A percentile compares a stretch with the other conserved stretches of the same genome.
phyloP scores from a whole-genome alignment of 306 rosid genomes.

The Cucumis cinereus region DNA sequence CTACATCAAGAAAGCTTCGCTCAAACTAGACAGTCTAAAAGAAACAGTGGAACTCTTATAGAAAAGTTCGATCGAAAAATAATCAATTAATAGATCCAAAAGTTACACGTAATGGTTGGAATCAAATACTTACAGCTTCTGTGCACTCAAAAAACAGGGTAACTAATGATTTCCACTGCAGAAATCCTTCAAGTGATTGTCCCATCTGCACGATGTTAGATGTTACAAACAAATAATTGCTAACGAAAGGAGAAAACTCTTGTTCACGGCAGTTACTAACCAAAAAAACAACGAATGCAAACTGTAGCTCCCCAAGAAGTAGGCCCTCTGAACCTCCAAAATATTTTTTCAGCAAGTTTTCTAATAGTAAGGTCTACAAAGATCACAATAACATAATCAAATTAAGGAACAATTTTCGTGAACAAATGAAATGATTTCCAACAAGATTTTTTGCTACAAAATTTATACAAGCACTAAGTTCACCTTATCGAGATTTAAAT shows the following conservation, averaged over 20 bases:
- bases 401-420: background rate
- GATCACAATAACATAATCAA: conserved; percentile 15
- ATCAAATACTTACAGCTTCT: conserved; percentile 59
- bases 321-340: conserved; percentile 74
- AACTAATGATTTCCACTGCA: conserved; percentile 79
- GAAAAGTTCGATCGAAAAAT: background rate
- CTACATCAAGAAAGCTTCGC: background rate
- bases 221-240: conserved; percentile 13
- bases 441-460: background rate
- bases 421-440: background rate
- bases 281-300: conserved; percentile 69
- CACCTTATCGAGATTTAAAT: conserved; percentile 88
- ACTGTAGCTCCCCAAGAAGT: conserved; percentile 90
- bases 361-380: conserved; percentile 64
- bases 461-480: background rate
- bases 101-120: background rate
- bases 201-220: conserved; percentile 59
- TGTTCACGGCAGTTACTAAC: conserved; percentile 23
- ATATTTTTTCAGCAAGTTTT: conserved; percentile 44
- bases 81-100: background rate
- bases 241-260: background rate
- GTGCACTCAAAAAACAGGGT: conserved; percentile 75
- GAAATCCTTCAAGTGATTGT: conserved; percentile 85
- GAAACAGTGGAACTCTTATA: background rate
- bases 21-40: background rate